Percentiles rank a stretch among this genome's conserved stretches.
Evolutionary conservation across 202 grass and related monocot genomes (phyloP).

Genomic region (Musa balbisiana): DNA sequence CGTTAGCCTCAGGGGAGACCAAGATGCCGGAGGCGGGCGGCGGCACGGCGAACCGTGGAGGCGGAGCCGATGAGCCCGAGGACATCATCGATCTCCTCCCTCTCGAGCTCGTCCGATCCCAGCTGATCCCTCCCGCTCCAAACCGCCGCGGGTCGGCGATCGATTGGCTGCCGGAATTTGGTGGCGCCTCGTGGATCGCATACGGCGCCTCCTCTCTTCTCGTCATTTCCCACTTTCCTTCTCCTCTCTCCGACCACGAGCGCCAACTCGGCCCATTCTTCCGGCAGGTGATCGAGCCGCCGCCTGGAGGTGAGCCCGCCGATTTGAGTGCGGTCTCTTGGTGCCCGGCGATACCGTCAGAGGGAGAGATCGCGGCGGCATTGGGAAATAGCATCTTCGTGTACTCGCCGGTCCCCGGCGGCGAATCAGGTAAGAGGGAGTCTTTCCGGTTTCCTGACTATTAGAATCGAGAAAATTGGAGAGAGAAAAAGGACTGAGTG

Average conservation of each 20-base stretch:
- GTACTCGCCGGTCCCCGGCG: constrained; percentile 40
- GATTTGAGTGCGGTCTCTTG: constrained; percentile 54
- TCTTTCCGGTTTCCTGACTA: neutral
- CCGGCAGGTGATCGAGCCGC: constrained; percentile 70
- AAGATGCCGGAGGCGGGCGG: constrained; percentile 19
- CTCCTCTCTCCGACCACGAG: constrained; percentile 16
- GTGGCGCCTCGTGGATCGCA: constrained; percentile 61
- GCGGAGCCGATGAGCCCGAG: constrained; percentile 2
- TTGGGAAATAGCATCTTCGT: constrained; percentile 36
- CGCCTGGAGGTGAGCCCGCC: neutral
- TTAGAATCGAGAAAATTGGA: neutral
- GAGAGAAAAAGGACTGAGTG: neutral
- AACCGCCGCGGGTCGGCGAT: constrained; percentile 44
- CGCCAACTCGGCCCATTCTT: constrained; percentile 39
- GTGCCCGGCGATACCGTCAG: constrained; percentile 38
- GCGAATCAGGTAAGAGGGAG: constrained; percentile 35
- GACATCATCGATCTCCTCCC: constrained; percentile 30
- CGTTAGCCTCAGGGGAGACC: neutral
- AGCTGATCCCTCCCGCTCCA: constrained; percentile 71
- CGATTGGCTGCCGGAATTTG: constrained; percentile 69
- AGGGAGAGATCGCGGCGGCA: constrained; percentile 54
- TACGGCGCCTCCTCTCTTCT: constrained; percentile 66
- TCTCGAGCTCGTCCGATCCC: constrained; percentile 38
- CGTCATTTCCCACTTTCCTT: constrained; percentile 59
- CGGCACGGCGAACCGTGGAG: constrained; percentile 25